Conservation (phyloP, 768 basidiomycete genomes). For the Suillus paluster region DNA sequence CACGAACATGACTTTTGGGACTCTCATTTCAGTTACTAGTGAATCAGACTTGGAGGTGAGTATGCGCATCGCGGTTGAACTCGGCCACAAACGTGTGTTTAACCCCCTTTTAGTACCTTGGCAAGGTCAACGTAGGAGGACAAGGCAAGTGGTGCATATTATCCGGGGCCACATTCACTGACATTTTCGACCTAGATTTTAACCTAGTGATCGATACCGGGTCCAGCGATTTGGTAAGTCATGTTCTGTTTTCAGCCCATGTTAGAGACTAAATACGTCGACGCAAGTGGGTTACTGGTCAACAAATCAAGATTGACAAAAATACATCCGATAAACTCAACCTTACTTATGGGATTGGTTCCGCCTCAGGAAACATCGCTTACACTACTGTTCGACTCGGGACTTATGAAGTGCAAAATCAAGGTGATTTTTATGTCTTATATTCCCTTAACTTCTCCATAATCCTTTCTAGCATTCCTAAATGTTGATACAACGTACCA, state of each 20-base stretch:
- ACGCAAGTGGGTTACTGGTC: conserved; percentile 22
- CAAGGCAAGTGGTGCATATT: conserved; percentile 22
- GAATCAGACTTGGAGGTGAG: conserved; percentile 32
- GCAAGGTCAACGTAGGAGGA: conserved; percentile 33
- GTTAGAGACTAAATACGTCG: not conserved
- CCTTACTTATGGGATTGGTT: conserved; percentile 44
- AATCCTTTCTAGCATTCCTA: conserved; percentile 23
- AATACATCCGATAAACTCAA: conserved; percentile 34
- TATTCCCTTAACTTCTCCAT: not conserved
- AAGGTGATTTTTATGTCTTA: conserved; percentile 12
- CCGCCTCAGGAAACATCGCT: conserved; percentile 39
- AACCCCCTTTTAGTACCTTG: conserved; percentile 24
- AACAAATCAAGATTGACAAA: conserved; percentile 32
- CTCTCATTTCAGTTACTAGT: conserved; percentile 23
- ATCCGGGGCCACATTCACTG: not conserved
- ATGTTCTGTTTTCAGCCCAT: not conserved
- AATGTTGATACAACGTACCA: conserved; percentile 22
- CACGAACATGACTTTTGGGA: conserved; percentile 21
- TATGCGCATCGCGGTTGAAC: not conserved
- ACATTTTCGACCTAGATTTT: conserved; percentile 23
- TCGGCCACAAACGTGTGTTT: not conserved
- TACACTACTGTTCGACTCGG: conserved; percentile 43
- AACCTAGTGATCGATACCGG: conserved; percentile 33
- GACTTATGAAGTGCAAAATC: conserved; percentile 31
- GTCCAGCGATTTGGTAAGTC: conserved; percentile 29